Conservation (phyloP, 371 early-diverging fungal species). For the Rhizopus microsporus region DNA sequence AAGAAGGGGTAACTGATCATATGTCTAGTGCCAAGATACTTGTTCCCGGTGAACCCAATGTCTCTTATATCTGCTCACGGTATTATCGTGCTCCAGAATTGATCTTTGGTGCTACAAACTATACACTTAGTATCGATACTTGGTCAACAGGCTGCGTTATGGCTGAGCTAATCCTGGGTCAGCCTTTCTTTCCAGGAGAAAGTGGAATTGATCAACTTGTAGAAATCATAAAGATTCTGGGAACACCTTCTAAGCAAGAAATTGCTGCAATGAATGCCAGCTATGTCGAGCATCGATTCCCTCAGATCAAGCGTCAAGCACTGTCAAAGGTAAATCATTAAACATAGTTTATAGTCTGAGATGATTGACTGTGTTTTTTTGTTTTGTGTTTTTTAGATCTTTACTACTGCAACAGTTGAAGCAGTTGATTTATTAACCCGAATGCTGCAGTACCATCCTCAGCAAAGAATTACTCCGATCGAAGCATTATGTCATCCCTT, state of each 20-base stretch:
- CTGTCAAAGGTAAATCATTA: constrained; percentile 71
- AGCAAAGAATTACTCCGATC: constrained; percentile 84
- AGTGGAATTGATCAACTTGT: constrained; percentile 99
- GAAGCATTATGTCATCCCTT: constrained; percentile 94
- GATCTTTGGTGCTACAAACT: constrained; percentile 96
- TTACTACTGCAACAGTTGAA: constrained; percentile 74
- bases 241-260: constrained; percentile 96
- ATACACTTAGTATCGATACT: constrained; percentile 89
- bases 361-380: not conserved
- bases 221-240: constrained; percentile 99
- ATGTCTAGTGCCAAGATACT: constrained; percentile 89
- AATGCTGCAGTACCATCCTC: constrained; percentile 94
- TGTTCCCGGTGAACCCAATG: constrained; percentile 93
- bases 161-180: constrained; percentile 96
- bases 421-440: constrained; percentile 84
- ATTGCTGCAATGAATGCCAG: constrained; percentile 96
- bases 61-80: constrained; percentile 98
- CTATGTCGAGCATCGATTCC: constrained; percentile 97
- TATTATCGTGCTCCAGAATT: constrained; percentile 99
- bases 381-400: constrained; percentile 50
- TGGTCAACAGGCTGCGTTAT: constrained; percentile 99
- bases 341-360: not conserved
- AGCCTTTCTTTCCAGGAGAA: constrained; percentile 98
- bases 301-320: constrained; percentile 94
- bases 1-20: not conserved